Percentiles rank a stretch among this genome's conserved stretches.
Evolutionary conservation across 2,329 filamentous ascomycete species (phyloP).

Genomic region (Ceratocystis eucalypticola): DNA sequence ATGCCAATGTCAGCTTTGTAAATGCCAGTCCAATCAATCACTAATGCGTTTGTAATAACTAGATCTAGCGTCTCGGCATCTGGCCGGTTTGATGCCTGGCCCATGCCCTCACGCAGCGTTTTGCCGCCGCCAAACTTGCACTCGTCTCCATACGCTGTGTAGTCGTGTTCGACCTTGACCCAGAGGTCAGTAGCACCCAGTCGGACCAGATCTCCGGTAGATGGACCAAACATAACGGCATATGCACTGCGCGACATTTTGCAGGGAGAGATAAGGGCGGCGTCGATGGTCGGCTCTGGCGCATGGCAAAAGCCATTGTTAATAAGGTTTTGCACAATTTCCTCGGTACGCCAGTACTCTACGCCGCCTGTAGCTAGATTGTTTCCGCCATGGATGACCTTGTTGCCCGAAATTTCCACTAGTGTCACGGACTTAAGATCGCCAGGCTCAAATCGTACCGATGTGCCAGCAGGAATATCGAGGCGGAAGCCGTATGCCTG

Average conservation of each 20-base stretch:
- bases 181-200: conserved; percentile 77
- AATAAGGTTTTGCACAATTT: conserved; percentile 54
- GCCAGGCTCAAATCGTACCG: conserved; percentile 84
- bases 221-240: conserved; percentile 82
- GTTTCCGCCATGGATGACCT: conserved; percentile 75
- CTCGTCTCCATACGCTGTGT: conserved; percentile 78
- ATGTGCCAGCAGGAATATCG: conserved; percentile 83
- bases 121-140: conserved; percentile 94
- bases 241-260: conserved; percentile 70
- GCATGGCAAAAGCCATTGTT: conserved; percentile 65
- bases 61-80: conserved; percentile 66
- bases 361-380: conserved; percentile 59
- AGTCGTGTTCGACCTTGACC: conserved; percentile 78
- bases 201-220: conserved; percentile 70
- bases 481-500: conserved; percentile 73
- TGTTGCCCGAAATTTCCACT: conserved; percentile 73
- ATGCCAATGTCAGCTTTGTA: conserved; percentile 95
- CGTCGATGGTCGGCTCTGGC: conserved; percentile 47
- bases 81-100: conserved; percentile 65
- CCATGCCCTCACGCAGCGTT: conserved; percentile 89
- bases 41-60: conserved; percentile 76
- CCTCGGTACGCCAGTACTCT: conserved; percentile 46
- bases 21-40: conserved; percentile 84
- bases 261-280: conserved; percentile 44
- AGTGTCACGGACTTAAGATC: conserved; percentile 81